Conservation (phyloP, 2,329 filamentous ascomycete species). For the Dendryphion nanum region DNA sequence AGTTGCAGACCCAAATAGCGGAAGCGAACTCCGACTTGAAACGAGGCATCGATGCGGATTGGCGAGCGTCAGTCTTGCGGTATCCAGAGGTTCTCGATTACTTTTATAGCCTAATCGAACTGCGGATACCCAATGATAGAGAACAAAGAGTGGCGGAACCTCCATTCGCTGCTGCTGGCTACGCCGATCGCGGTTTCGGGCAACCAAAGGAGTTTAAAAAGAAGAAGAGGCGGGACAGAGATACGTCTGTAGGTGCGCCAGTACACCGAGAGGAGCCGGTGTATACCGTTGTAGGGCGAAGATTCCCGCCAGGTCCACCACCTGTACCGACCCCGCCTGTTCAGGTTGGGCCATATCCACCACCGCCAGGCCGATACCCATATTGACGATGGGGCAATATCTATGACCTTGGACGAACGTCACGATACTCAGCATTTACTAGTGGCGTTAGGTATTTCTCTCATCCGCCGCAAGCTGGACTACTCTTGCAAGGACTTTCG, state of each 20-base stretch:
- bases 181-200: conserved; percentile 35
- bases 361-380: conserved; percentile 21
- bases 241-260: conserved; percentile 21
- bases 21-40: conserved; percentile 66
- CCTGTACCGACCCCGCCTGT: conserved; percentile 36
- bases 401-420: too few species aligned
- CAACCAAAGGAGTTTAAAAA: conserved; percentile 31
- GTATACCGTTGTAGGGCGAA: conserved; percentile 15
- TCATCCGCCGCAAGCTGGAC: conserved; percentile 1
- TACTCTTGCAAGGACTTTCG: conserved; percentile 4
- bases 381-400: neutral
- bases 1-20: conserved; percentile 54
- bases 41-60: conserved; percentile 75
- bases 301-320: conserved; percentile 29
- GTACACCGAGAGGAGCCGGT: conserved; percentile 19
- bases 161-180: conserved; percentile 38
- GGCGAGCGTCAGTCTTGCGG: conserved; percentile 70
- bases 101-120: conserved; percentile 69
- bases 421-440: too few species aligned
- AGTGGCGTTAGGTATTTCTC: conserved; percentile 9
- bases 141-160: conserved; percentile 39
- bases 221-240: conserved; percentile 33
- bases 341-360: conserved; percentile 25
- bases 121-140: conserved; percentile 61
- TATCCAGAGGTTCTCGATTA: conserved; percentile 81